A percentile compares a stretch with the other conserved stretches of the same genome.
Evolutionary conservation across 257 asterid species (phyloP).

Genomic region (Lavandula angustifolia): DNA sequence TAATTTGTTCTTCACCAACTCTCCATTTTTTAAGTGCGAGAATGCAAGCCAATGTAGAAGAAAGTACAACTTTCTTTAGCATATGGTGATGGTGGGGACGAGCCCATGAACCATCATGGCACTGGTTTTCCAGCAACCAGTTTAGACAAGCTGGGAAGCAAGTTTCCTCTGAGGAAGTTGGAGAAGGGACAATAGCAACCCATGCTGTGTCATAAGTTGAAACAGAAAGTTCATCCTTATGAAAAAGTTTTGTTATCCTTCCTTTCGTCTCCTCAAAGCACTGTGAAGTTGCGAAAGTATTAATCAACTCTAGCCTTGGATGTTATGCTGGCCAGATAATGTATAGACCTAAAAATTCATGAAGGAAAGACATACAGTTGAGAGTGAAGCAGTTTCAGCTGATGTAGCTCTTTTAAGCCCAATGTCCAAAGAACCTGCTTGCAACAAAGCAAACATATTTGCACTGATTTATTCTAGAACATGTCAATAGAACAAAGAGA

Average conservation of each 20-base stretch:
- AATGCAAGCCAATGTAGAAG: conserved; percentile 83
- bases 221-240: conserved; percentile 53
- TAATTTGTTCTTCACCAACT: conserved; percentile 62
- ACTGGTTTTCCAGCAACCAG: conserved; percentile 80
- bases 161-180: conserved; percentile 55
- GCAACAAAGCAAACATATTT: conserved; percentile 28
- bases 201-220: conserved; percentile 95
- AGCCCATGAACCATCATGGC: conserved; percentile 85
- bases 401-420: conserved; percentile 34
- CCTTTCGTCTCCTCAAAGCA: conserved; percentile 51
- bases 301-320: conserved; percentile 17
- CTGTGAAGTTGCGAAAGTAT: conserved; percentile 38
- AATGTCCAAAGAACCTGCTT: conserved; percentile 47
- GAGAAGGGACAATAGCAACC: conserved; percentile 98
- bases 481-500: not conserved
- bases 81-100: conserved; percentile 65
- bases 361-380: conserved; percentile 29
- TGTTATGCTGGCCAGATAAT: not conserved
- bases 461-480: not conserved
- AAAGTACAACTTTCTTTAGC: conserved; percentile 66
- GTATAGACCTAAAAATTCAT: not conserved
- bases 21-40: conserved; percentile 91
- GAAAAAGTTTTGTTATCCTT: conserved; percentile 57
- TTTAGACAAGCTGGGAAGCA: conserved; percentile 68
- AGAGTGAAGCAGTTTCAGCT: conserved; percentile 30